These are phyloP conservation scores for Yamagishiella unicocca DNA, from an alignment of 139 green algal genomes.

Conservation along the genomic window DNA sequence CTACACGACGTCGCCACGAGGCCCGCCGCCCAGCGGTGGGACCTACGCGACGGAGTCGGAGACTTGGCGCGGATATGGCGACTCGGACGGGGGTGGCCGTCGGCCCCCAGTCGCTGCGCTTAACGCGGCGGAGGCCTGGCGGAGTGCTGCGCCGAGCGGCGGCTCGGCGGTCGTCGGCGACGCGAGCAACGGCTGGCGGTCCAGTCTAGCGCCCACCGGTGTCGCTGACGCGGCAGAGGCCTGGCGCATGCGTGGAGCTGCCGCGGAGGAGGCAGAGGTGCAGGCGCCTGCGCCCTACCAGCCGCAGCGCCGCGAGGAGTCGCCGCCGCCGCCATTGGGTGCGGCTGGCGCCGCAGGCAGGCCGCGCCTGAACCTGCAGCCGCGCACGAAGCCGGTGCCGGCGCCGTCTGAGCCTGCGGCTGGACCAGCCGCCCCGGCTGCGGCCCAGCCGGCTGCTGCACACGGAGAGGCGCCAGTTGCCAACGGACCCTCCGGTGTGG, in stretches of 20 bases:
- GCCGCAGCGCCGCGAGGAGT: conserved; percentile 32
- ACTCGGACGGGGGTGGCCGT: not conserved
- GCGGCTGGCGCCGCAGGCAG: conserved; percentile 45
- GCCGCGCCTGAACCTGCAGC: conserved; percentile 74
- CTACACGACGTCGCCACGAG: not conserved
- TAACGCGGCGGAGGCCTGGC: not conserved
- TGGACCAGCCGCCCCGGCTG: not conserved
- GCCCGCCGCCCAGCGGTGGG: not conserved
- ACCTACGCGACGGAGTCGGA: not conserved
- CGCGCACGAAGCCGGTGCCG: conserved; percentile 69
- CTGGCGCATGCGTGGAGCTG: not conserved
- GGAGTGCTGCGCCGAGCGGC: not conserved
- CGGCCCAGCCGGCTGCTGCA: not conserved
- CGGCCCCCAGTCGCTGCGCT: not conserved
- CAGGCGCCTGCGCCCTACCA: not conserved
- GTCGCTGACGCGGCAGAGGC: conserved; percentile 14
- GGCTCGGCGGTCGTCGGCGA: not conserved
- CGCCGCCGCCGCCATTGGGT: conserved; percentile 1
- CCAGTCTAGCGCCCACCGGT: conserved; percentile 6
- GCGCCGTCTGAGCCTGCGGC: not conserved
- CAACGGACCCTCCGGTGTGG: not conserved
- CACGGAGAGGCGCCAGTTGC: not conserved
- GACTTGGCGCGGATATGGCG: conserved; percentile 7
- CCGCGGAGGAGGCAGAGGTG: not conserved
- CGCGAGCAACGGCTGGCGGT: not conserved